Evolutionary conservation across 129 eudicot genomes (phyloP).

Genomic region (Artemisia tridentata): DNA sequence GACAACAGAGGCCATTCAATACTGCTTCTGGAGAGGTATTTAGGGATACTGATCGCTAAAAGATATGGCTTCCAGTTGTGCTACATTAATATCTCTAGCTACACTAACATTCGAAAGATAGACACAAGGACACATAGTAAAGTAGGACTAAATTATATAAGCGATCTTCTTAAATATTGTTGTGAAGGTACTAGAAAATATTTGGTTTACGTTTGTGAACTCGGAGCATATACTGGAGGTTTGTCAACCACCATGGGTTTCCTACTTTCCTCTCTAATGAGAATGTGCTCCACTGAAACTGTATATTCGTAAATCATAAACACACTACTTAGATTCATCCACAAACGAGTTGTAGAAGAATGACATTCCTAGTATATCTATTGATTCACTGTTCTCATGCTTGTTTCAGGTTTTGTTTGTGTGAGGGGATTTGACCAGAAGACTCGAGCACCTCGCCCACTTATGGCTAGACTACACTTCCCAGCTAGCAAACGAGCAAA

Average conservation of each 20-base stretch:
- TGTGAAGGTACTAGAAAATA: not conserved
- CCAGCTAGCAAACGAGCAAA: conserved; percentile 61
- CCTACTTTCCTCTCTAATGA: not conserved
- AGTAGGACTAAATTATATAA: not conserved
- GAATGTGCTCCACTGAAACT: not conserved
- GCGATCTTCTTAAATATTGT: not conserved
- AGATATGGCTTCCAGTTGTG: not conserved
- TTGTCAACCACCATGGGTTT: not conserved
- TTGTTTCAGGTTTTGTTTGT: conserved; percentile 71
- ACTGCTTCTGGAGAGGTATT: conserved; percentile 94
- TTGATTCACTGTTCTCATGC: not conserved
- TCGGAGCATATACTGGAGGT: too few species aligned
- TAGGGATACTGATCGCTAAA: conserved; percentile 15
- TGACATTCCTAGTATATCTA: not conserved
- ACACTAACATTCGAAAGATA: not conserved
- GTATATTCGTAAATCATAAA: not conserved
- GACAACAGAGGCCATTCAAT: conserved; percentile 69
- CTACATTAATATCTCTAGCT: not conserved
- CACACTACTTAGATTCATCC: not conserved
- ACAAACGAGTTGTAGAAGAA: not conserved
- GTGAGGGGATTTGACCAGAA: conserved; percentile 81
- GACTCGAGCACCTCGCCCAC: conserved; percentile 73
- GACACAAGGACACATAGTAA: conserved; percentile 1
- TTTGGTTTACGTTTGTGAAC: too few species aligned
- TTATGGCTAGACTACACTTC: conserved; percentile 74